Base-by-base conservation (phyloP, 805 yeast genomes). In the Hanseniaspora jakobsenii region DNA sequence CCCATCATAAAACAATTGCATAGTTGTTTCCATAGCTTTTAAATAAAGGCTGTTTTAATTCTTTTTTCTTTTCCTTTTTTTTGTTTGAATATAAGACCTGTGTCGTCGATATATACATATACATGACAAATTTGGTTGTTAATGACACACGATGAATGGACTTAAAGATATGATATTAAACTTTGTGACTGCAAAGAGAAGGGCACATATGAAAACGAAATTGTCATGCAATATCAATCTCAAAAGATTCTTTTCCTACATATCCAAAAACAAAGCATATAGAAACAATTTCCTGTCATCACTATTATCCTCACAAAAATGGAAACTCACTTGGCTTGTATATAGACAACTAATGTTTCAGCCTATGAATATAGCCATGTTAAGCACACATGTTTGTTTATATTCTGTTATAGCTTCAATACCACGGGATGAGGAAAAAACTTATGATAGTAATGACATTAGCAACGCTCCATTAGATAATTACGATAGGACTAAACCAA, bases 301-400 rank as follows among this genome's bases (percentile, higher is more conserved):
- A 26, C 12, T 5, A 19, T 19, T 16, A 12, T 28, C 46, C 6
- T 28, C 16, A 22, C 46, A 42, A n/a, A n/a, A 35, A 9, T 42
- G 46, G 46, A 29, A 22, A n/a, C 28, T 42, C 6, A 35, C 36
- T 1, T 42, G 46, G 46, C 30, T 42, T 3, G 46, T 42, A 12
- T 42, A 42, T 29, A 42, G 23, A 27, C 29, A 35, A 29, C 24
- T 28, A 19, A 42, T 42, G 46, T 42, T 42, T 36, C 27, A 39
- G 10, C 46, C 46, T 9, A 26, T 14, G 7, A 42, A 42, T 23
- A 4, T 42, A 9, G n/a, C 29, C n/a, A 10, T 42, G 4, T 16
- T 42, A 16, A 23, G 36, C n/a, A 12, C 39, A 6, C 46, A 42
- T 6, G 30, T 27, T 9, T 38, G 36, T 3, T 21, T 42, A 3